A percentile compares a stretch with the other conserved stretches of the same genome.
phyloP scores from a whole-genome alignment of 371 early-diverging fungal genomes.

The Mortierella sp. region DNA sequence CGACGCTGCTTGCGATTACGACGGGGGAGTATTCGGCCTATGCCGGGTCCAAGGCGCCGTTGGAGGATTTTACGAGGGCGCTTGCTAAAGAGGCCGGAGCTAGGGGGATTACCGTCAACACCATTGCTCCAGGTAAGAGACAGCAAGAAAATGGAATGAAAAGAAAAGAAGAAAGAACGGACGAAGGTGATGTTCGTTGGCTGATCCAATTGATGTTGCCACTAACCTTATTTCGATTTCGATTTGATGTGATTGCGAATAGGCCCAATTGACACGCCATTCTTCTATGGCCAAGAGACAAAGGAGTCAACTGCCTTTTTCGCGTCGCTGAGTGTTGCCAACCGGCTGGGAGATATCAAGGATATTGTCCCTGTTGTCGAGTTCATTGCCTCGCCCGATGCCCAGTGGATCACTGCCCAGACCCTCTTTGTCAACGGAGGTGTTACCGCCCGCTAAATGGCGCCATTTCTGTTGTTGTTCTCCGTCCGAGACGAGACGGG shows the following conservation, averaged over 20 bases:
- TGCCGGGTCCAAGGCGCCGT: constrained; percentile 56
- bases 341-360: constrained; percentile 40
- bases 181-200: too few relatives aligned
- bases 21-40: constrained; percentile 56
- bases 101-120: constrained; percentile 60
- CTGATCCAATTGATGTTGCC: too few relatives aligned
- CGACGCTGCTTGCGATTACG: constrained; percentile 46
- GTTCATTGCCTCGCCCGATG: constrained; percentile 51
- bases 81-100: constrained; percentile 51
- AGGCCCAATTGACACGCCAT: constrained; percentile 55
- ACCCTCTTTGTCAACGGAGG: constrained; percentile 58
- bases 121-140: constrained; percentile 56
- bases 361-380: constrained; percentile 58
- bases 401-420: constrained; percentile 58
- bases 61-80: constrained; percentile 58
- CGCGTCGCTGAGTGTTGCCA: constrained; percentile 24
- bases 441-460: constrained; percentile 38
- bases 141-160: too few relatives aligned
- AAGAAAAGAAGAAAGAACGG: background rate
- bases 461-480: background rate
- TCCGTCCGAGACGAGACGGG: too few relatives aligned
- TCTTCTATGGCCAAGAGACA: constrained; percentile 57
- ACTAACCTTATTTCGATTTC: too few relatives aligned
- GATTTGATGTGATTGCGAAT: too few relatives aligned
- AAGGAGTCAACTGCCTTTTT: constrained; percentile 38